Conservation (phyloP, 495 filamentous ascomycete species). For the Talaromyces wortmannii region DNA sequence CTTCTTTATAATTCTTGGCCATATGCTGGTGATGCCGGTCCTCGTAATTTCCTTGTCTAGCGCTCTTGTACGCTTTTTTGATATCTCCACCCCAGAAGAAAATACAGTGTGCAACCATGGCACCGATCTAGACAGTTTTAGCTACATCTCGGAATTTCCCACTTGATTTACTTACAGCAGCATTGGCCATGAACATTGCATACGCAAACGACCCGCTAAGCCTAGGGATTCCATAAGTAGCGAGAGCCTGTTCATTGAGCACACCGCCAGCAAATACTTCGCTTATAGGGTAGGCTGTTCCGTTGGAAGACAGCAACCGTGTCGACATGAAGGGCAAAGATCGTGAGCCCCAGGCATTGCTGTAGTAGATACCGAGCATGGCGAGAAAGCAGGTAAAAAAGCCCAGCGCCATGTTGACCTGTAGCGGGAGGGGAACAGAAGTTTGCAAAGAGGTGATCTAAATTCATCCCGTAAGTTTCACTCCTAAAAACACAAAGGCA, state of each 20-base stretch:
- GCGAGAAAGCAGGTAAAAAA: constrained; percentile 11
- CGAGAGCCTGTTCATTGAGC: constrained; percentile 23
- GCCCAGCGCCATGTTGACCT: constrained; percentile 10
- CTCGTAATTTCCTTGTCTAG: constrained; percentile 1
- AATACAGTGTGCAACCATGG: constrained; percentile 4
- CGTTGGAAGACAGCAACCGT: constrained; percentile 5
- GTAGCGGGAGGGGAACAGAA: constrained; percentile 21
- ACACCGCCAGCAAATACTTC: constrained; percentile 26
- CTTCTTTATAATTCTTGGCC: constrained; percentile 41
- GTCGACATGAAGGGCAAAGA: constrained; percentile 25
- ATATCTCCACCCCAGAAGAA: constrained; percentile 2
- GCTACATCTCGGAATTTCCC: no score
- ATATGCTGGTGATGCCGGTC: constrained; percentile 42
- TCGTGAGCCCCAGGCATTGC: constrained; percentile 16
- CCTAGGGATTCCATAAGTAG: constrained; percentile 16
- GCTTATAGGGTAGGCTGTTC: constrained; percentile 14
- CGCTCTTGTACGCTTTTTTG: background rate
- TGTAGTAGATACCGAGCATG: constrained; percentile 22
- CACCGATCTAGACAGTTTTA: constrained; percentile 8
- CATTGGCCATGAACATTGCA: constrained; percentile 23
- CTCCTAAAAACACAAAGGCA: background rate
- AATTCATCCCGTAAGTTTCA: constrained; percentile 5
- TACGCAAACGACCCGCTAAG: constrained; percentile 37
- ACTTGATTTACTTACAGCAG: constrained; percentile 15
- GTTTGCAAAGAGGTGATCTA: constrained; percentile 27